phyloP scores from a whole-genome alignment of 1,284 basidiomycete species.

The Inonotus obliquus region DNA sequence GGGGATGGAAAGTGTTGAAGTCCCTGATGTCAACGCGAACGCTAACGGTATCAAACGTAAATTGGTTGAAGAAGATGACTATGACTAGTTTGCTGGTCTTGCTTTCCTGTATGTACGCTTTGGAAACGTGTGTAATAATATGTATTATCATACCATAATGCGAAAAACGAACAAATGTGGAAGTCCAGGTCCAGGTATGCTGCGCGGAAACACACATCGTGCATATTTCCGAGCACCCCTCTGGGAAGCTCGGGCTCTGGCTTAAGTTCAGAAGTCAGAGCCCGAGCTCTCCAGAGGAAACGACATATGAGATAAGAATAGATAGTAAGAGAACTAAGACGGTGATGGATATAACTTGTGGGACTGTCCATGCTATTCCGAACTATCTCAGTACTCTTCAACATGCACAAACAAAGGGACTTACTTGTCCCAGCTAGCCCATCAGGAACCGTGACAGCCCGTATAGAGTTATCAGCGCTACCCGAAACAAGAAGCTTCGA shows the following conservation, averaged over 20 bases:
- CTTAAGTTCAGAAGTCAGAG: neutral
- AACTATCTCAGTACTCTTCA: conserved; percentile 1
- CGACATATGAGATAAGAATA: conserved; percentile 19
- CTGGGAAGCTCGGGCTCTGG: no score
- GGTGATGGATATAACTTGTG: conserved; percentile 31
- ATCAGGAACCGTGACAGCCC: conserved; percentile 74
- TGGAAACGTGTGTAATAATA: conserved; percentile 1
- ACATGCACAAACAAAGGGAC: conserved; percentile 21
- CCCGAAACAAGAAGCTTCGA: conserved; percentile 85
- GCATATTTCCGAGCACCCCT: no score
- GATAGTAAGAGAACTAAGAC: conserved; percentile 34
- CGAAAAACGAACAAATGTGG: neutral
- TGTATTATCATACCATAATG: conserved; percentile 11
- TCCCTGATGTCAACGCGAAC: conserved; percentile 33
- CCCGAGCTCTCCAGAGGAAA: conserved; percentile 8
- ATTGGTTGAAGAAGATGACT: conserved; percentile 80
- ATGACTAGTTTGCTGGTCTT: conserved; percentile 45
- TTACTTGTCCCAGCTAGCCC: conserved; percentile 48
- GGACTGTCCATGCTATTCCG: conserved; percentile 29
- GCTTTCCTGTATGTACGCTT: neutral
- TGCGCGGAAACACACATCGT: no score
- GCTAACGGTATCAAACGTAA: conserved; percentile 69
- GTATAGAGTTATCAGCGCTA: conserved; percentile 87
- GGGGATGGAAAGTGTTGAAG: conserved; percentile 69
- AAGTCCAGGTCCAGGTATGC: no score